Percentiles rank a stretch among this genome's conserved stretches.
Evolutionary conservation across 2,329 filamentous ascomycete genomes (phyloP).

Genomic region (Drechslerella dactyloides): DNA sequence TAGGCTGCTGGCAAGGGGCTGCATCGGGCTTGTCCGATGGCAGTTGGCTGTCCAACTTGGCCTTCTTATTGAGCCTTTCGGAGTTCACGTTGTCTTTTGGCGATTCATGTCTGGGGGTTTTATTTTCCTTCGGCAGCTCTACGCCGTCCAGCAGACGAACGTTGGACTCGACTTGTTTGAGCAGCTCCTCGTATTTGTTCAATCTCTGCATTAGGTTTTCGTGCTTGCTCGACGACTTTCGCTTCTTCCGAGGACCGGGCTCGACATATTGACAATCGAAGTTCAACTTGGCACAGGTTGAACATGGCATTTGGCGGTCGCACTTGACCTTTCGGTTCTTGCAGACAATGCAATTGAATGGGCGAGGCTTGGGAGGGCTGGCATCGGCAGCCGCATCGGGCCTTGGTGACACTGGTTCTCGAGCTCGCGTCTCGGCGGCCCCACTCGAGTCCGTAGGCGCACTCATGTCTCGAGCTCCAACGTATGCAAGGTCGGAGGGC

Average conservation of each 20-base stretch:
- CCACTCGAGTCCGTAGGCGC: too few relatives aligned
- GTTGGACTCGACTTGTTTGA: constrained; percentile 45
- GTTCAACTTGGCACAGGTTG: constrained; percentile 70
- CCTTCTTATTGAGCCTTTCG: constrained; percentile 22
- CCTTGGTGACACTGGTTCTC: constrained; percentile 54
- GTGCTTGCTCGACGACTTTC: constrained; percentile 47
- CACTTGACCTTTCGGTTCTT: constrained; percentile 79
- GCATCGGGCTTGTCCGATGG: not conserved
- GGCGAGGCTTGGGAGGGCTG: constrained; percentile 23
- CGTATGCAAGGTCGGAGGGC: too few relatives aligned
- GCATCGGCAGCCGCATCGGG: constrained; percentile 52
- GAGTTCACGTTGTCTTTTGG: not conserved
- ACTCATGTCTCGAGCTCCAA: too few relatives aligned
- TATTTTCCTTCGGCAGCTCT: constrained; percentile 8
- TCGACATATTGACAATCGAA: constrained; percentile 69
- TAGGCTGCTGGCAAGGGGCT: not conserved
- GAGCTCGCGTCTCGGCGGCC: constrained; percentile 7
- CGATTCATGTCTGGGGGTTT: not conserved
- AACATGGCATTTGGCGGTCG: constrained; percentile 74
- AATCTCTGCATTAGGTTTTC: constrained; percentile 38
- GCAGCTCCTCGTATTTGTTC: constrained; percentile 42
- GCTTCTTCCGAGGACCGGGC: constrained; percentile 59
- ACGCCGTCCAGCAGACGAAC: constrained; percentile 28
- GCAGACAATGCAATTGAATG: constrained; percentile 71
- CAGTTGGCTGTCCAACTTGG: constrained; percentile 14